phyloP scores from a whole-genome alignment of 202 grass and related monocot genomes.

The Saccharum hybrid region DNA sequence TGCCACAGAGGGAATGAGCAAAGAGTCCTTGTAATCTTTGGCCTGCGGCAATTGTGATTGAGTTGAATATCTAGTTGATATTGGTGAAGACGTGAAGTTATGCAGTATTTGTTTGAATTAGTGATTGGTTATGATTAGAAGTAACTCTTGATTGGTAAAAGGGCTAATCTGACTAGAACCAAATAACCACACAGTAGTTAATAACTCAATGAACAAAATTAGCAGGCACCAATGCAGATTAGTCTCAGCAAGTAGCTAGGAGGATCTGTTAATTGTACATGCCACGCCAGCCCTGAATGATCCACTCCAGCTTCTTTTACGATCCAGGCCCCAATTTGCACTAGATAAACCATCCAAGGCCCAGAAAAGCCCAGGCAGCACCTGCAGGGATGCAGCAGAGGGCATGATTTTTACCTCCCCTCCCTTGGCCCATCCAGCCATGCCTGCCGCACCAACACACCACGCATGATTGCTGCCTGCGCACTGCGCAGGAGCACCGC shows the following conservation, averaged over 20 bases:
- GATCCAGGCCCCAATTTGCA: conserved; percentile 31
- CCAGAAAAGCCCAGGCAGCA: conserved; percentile 31
- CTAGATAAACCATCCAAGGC: conserved; percentile 30
- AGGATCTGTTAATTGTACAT: background rate
- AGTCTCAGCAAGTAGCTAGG: background rate
- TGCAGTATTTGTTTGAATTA: background rate
- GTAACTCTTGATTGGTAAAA: conserved; percentile 5
- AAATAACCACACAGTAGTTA: background rate
- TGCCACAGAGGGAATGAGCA: background rate
- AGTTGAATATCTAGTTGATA: background rate
- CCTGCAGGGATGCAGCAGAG: conserved; percentile 38
- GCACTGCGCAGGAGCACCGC: conserved; percentile 32
- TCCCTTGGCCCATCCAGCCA: conserved; percentile 20
- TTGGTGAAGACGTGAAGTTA: background rate
- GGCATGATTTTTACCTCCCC: conserved; percentile 30
- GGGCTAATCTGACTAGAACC: background rate
- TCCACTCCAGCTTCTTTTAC: conserved; percentile 23
- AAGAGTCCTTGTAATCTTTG: background rate
- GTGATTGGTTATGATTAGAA: background rate
- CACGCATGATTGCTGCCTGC: conserved; percentile 49
- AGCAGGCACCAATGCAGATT: background rate
- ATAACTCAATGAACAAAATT: background rate
- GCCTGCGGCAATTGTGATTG: background rate
- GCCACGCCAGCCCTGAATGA: background rate
- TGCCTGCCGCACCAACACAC: conserved; percentile 21